Conservation (phyloP, 1,284 basidiomycete genomes). For the Porogramme epimiltina region DNA sequence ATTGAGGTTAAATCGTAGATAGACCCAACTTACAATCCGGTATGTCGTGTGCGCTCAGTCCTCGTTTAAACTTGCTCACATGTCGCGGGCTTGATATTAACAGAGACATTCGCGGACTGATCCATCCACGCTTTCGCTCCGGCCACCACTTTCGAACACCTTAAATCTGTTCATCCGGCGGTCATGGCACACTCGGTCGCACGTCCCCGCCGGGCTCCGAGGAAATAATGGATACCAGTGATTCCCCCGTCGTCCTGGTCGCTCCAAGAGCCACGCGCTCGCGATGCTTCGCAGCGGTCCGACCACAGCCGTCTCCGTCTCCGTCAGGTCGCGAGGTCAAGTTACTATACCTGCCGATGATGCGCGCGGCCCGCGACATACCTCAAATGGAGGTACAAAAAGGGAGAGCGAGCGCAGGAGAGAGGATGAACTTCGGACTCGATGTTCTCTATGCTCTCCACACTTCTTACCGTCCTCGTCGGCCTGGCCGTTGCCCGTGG, state of each 20-base stretch:
- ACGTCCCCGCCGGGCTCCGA: too few species aligned
- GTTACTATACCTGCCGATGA: constrained; percentile 13
- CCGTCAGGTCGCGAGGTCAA: background rate
- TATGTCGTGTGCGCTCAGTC: too few species aligned
- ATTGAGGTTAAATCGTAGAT: too few species aligned
- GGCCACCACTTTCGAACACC: too few species aligned
- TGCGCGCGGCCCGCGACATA: constrained; percentile 10
- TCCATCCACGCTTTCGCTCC: too few species aligned
- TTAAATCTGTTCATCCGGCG: background rate
- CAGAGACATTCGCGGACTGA: background rate
- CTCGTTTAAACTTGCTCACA: too few species aligned
- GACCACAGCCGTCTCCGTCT: background rate
- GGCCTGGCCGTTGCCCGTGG: constrained; percentile 13
- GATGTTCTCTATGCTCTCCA: constrained; percentile 21
- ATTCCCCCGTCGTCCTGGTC: too few species aligned
- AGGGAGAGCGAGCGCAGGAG: background rate
- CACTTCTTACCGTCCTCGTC: constrained; percentile 10
- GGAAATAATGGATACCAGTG: too few species aligned
- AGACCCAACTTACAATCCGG: too few species aligned
- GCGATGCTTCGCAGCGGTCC: constrained; percentile 3
- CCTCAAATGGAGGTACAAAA: constrained; percentile 3
- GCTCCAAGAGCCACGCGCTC: constrained; percentile 9
- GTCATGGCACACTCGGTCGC: background rate
- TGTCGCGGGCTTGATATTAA: too few species aligned
- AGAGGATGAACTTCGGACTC: constrained; percentile 7